A percentile compares a stretch with the other conserved stretches of the same genome.
Conservation (phyloP, 176 grass and related monocot species). For the Oryza glaberrima region DNA sequence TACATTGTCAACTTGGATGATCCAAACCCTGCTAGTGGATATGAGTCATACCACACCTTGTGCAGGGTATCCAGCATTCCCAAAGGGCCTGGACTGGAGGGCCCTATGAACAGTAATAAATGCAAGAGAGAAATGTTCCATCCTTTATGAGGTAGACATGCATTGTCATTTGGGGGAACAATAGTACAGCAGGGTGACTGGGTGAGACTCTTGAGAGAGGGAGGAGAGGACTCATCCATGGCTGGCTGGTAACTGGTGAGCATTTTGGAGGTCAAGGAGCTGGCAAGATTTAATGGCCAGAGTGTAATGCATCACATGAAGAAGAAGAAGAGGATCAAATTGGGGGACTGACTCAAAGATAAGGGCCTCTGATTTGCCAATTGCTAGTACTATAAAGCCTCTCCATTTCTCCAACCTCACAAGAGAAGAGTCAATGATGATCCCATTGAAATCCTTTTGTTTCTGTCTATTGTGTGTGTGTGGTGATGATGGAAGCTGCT, state of each 20-base stretch:
- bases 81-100: slow-evolving; percentile 11
- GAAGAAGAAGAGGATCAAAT: slow-evolving; percentile 16
- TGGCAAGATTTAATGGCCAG: slow-evolving; percentile 46
- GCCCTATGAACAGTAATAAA: slow-evolving; percentile 18
- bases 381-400: slow-evolving; percentile 7
- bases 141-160: slow-evolving; percentile 36
- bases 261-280: slow-evolving; percentile 24
- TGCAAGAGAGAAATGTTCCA: slow-evolving; percentile 24
- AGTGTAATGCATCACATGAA: slow-evolving; percentile 42
- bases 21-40: slow-evolving; percentile 9
- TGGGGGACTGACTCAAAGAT: not conserved
- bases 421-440: slow-evolving; percentile 8
- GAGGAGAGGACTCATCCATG: not conserved
- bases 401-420: slow-evolving; percentile 21
- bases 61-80: slow-evolving; percentile 27
- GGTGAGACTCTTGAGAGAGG: slow-evolving; percentile 17
- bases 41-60: slow-evolving; percentile 3
- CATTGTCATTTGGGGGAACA: slow-evolving; percentile 33
- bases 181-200: not conserved
- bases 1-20: slow-evolving; percentile 15
- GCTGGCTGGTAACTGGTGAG: not conserved
- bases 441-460: not conserved
- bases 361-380: slow-evolving; percentile 28
- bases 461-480: not conserved
- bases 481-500: slow-evolving; percentile 30